Conservation (phyloP, 768 basidiomycete species). For the Antrodiella citrinella region DNA sequence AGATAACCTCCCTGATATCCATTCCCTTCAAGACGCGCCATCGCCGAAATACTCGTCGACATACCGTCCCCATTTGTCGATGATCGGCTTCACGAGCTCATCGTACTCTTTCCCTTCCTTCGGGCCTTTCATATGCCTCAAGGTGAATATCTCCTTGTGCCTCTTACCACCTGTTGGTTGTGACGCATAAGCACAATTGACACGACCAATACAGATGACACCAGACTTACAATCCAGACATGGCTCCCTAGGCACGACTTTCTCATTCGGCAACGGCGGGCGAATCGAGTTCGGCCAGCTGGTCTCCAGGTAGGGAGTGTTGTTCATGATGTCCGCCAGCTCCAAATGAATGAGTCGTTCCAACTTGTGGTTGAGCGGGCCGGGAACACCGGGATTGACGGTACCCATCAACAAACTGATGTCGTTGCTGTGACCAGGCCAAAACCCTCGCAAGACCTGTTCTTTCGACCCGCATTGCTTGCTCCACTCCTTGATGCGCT, state of each 20-base stretch:
- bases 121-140: constrained; percentile 42
- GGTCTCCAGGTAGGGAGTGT: constrained; percentile 51
- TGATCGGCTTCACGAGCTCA: constrained; percentile 60
- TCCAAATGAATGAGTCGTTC: constrained; percentile 80
- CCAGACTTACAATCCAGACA: constrained; percentile 41
- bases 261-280: too few relatives aligned
- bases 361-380: constrained; percentile 62
- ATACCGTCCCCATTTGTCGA: constrained; percentile 73
- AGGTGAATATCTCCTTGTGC: constrained; percentile 79
- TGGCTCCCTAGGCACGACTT: constrained; percentile 12
- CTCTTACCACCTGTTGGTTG: constrained; percentile 43
- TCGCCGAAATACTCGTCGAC: constrained; percentile 31
- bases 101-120: constrained; percentile 71
- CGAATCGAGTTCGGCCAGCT: constrained; percentile 30
- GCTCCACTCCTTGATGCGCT: constrained; percentile 71
- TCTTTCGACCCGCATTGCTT: constrained; percentile 76
- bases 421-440: constrained; percentile 46
- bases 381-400: constrained; percentile 52
- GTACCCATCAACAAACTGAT: constrained; percentile 50
- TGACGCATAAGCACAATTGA: neutral
- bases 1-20: too few relatives aligned
- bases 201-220: constrained; percentile 19
- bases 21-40: too few relatives aligned
- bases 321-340: constrained; percentile 56
- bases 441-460: constrained; percentile 66